A percentile compares a stretch with the other conserved stretches of the same genome.
These are phyloP conservation scores for Caulochytrium protostelioides DNA, from an alignment of 371 early-diverging fungal species.

Conservation along the genomic window DNA sequence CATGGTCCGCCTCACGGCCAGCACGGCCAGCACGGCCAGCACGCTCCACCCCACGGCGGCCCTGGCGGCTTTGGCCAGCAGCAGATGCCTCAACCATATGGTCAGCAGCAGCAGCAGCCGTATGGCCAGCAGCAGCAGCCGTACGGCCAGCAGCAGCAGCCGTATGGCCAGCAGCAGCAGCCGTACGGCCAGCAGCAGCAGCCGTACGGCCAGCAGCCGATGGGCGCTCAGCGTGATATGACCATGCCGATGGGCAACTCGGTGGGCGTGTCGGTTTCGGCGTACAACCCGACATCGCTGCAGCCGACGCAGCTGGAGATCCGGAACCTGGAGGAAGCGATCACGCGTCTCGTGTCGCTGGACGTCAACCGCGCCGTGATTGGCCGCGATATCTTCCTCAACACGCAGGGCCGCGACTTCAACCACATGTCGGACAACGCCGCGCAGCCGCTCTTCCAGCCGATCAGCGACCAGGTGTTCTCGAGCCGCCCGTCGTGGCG, in stretches of 20 bases:
- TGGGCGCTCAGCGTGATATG: too few relatives aligned
- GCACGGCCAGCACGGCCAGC: neutral
- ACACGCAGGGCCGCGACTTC: neutral
- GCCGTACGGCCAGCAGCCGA: too few relatives aligned
- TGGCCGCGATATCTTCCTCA: conserved; percentile 12
- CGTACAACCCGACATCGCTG: neutral
- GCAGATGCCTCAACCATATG: neutral
- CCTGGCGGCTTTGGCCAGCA: neutral
- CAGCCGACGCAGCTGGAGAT: conserved; percentile 9
- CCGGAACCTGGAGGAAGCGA: conserved; percentile 4
- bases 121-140: neutral
- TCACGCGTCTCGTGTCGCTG: conserved; percentile 13
- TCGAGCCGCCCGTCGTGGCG: conserved; percentile 11
- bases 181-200: too few relatives aligned
- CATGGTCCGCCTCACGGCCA: neutral
- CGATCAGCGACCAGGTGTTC: conserved; percentile 9
- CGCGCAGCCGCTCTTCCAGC: conserved; percentile 12
- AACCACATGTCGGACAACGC: conserved; percentile 2
- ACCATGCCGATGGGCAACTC: too few relatives aligned
- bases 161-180: too few relatives aligned
- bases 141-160: neutral
- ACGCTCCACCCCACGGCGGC: neutral
- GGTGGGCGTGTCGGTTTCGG: too few relatives aligned
- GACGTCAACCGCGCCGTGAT: conserved; percentile 18
- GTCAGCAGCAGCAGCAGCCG: neutral